phyloP scores from a whole-genome alignment of 441 rosid species.

The Aleurites moluccanus region DNA sequence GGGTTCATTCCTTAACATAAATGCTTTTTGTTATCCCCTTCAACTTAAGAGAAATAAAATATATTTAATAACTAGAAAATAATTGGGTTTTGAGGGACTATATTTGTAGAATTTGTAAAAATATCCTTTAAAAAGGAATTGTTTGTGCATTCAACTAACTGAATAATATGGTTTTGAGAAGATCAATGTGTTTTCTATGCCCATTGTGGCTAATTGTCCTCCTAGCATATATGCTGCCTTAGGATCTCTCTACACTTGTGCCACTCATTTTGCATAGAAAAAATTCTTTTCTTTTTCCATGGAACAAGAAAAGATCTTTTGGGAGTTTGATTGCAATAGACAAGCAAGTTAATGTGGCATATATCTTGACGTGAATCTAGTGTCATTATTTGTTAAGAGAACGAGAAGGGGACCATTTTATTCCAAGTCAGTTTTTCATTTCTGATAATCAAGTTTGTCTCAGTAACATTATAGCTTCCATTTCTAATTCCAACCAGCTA shows the following conservation, averaged over 20 bases:
- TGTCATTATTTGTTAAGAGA: not conserved
- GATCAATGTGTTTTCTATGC: not conserved
- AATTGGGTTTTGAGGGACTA: not conserved
- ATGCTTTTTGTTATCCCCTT: not conserved
- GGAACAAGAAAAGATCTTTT: too few species aligned
- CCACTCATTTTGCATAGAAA: not conserved
- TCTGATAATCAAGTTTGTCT: slow-evolving; percentile 3
- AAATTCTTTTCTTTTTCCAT: not conserved
- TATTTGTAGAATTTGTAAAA: not conserved
- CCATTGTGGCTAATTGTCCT: not conserved
- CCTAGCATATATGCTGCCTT: not conserved
- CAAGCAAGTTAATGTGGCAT: not conserved
- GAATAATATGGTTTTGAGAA: not conserved
- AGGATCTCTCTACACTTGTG: not conserved
- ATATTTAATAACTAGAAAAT: not conserved
- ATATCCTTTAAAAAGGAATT: not conserved
- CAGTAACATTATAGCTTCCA: not conserved
- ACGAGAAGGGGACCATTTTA: not conserved
- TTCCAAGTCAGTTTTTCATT: not conserved
- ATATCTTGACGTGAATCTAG: not conserved
- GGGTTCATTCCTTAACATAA: too few species aligned
- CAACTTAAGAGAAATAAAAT: not conserved
- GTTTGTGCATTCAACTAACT: not conserved
- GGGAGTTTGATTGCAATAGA: not conserved
- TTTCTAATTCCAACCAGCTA: slow-evolving; percentile 3